Conservation (phyloP, 345 rosid genomes). For the Clausena lansium region DNA sequence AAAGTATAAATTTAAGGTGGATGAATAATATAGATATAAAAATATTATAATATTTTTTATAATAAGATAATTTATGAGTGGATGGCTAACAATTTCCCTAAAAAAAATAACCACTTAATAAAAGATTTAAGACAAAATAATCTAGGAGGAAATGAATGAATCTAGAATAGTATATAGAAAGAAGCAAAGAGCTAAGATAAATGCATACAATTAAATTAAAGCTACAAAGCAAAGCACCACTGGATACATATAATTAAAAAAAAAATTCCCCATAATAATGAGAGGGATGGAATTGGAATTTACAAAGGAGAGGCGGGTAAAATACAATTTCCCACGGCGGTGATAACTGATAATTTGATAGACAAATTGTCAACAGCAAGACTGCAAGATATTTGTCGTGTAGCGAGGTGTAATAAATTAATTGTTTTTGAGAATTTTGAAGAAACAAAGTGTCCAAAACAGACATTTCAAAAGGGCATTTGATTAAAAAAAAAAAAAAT, state of each 20-base stretch:
- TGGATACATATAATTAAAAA: no score
- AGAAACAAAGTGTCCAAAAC: conserved; percentile 10
- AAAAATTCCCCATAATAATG: not conserved
- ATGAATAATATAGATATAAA: no score
- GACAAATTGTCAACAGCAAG: no score
- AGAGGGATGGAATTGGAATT: no score
- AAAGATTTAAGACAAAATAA: no score
- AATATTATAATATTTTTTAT: no score
- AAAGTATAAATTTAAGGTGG: no score
- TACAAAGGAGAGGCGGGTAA: not conserved
- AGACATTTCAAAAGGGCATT: conserved; percentile 15
- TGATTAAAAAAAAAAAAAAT: conserved; percentile 2
- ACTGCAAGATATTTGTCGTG: conserved; percentile 18
- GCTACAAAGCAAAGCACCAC: not conserved
- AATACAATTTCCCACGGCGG: not conserved
- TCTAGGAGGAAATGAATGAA: no score
- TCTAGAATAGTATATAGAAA: no score
- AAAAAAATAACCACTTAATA: no score
- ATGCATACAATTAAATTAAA: not conserved
- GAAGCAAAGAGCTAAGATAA: not conserved
- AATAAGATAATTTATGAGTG: no score
- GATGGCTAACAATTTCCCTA: no score
- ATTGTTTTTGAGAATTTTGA: not conserved
- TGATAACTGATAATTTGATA: not conserved
- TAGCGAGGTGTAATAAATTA: not conserved